Base-by-base conservation (phyloP, 306 rosid species). In the Prunus mongolica region DNA sequence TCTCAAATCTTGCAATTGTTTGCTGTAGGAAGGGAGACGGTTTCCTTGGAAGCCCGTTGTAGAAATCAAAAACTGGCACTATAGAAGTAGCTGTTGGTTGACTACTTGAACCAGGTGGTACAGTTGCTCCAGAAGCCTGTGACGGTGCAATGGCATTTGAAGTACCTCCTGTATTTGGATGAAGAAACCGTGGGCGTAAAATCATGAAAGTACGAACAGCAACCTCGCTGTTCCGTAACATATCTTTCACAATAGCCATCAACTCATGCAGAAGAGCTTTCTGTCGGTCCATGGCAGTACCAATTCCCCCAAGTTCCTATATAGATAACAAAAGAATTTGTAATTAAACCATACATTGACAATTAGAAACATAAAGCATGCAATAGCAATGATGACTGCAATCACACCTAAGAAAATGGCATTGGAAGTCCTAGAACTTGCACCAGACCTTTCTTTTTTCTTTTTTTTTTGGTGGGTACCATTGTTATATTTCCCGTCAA, bases 291-390 rank as follows among this genome's bases (percentile, higher is more conserved):
- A 93, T 87, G 67, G 91, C 88, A 77, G 93, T 85, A 81, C 91
- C 79, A 61, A 92, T 93, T 82, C 98, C 99, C n/a, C 93, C 93
- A 75, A 96, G 98, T 80, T 96, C 99, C 99, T 96, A 78, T 67
- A 34, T 32, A 74, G 76, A 71, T 34, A 80, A 72, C 69, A 80
- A 41, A 51, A 69, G 44, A 68, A 83, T 34, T 44, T 79, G 71
- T 51, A 62, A 64, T 30, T 67, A 66, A 57, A 71, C 47, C 69
- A 63, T 25, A 16, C 28, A 72, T 55, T 55, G 67, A 69, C 38
- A 27, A 41, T 47, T 51, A 34, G 41, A 25, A 61, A 61, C 30
- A 24, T 46, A 46, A 65, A 15, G 75, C 16, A 64, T 58, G 50
- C 22, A 16, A 46, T 13, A 62, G 47, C 6, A 19, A 7, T 9